These are phyloP conservation scores for Lasiosphaeriaceae sp. DNA, from an alignment of 495 filamentous ascomycete genomes.

Conservation along the genomic window DNA sequence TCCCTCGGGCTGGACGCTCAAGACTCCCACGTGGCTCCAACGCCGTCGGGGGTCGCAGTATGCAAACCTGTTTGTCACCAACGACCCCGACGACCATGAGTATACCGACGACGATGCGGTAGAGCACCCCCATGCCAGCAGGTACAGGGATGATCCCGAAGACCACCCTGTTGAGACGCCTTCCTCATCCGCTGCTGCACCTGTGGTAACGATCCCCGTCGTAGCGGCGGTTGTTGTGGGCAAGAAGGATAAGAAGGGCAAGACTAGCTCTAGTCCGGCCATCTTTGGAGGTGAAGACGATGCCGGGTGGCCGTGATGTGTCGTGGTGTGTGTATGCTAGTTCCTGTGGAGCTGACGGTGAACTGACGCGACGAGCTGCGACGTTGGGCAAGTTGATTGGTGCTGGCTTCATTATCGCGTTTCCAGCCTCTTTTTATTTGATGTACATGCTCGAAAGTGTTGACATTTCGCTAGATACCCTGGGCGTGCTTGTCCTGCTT, in stretches of 20 bases:
- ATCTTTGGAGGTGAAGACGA: slow-evolving; percentile 4
- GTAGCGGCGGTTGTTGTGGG: slow-evolving; percentile 18
- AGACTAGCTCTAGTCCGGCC: neutral
- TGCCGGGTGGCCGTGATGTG: neutral
- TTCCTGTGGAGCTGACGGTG: no score
- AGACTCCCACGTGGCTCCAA: slow-evolving; percentile 27
- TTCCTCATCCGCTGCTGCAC: slow-evolving; percentile 2
- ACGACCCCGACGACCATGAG: slow-evolving; percentile 14
- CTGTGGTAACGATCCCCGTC: slow-evolving; percentile 1
- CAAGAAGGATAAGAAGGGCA: slow-evolving; percentile 15
- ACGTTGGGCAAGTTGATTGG: no score
- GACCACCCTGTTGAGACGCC: neutral
- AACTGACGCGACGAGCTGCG: no score
- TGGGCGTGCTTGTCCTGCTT: no score
- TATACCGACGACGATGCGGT: slow-evolving; percentile 1
- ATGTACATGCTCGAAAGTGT: no score
- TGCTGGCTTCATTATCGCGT: no score
- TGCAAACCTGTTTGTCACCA: slow-evolving; percentile 26
- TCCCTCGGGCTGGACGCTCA: slow-evolving; percentile 19
- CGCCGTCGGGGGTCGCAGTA: slow-evolving; percentile 10
- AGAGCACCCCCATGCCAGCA: neutral
- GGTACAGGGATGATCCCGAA: slow-evolving; percentile 22
- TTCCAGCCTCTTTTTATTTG: no score
- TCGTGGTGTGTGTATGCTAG: no score
- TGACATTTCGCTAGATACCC: no score